phyloP scores from a whole-genome alignment of 352 stramenopile genomes.

The Phytophthora idaei region DNA sequence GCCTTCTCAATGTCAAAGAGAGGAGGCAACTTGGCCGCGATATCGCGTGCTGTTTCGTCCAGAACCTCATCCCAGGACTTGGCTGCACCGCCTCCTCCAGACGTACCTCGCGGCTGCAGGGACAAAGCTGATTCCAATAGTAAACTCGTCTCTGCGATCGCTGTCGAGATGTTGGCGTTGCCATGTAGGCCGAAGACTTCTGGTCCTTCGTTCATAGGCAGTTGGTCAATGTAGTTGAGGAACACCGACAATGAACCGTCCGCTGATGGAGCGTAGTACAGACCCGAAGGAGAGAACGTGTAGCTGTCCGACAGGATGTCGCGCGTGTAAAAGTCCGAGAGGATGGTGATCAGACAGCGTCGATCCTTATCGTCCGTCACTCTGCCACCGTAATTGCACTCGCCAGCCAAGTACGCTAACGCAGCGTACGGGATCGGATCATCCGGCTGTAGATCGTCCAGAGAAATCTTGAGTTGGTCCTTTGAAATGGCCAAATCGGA shows the following conservation, averaged over 20 bases:
- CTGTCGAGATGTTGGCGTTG: slow-evolving; percentile 90
- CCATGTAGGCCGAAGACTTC: slow-evolving; percentile 89
- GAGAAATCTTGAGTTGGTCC: slow-evolving; percentile 84
- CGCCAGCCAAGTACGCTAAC: slow-evolving; percentile 90
- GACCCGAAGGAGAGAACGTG: slow-evolving; percentile 82
- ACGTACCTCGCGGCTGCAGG: slow-evolving; percentile 83
- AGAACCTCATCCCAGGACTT: slow-evolving; percentile 92
- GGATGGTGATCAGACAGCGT: slow-evolving; percentile 82
- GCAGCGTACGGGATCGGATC: slow-evolving; percentile 91
- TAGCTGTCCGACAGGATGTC: slow-evolving; percentile 80
- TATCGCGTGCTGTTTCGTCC: slow-evolving; percentile 88
- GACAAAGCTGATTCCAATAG: slow-evolving; percentile 90
- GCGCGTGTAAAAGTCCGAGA: slow-evolving; percentile 85
- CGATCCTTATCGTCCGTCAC: slow-evolving; percentile 96
- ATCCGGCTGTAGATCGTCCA: slow-evolving; percentile 65
- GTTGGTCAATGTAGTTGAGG: slow-evolving; percentile 80
- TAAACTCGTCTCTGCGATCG: slow-evolving; percentile 85
- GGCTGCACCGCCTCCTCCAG: slow-evolving; percentile 53
- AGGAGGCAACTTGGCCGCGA: slow-evolving; percentile 67
- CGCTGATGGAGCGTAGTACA: slow-evolving; percentile 75
- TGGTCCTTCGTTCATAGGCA: slow-evolving; percentile 86
- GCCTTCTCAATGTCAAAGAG: slow-evolving; percentile 93
- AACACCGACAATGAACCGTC: slow-evolving; percentile 56
- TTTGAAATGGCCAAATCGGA: slow-evolving; percentile 88
- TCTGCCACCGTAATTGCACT: slow-evolving; percentile 96